These are phyloP conservation scores for Neonectria faginata DNA, from an alignment of 2,329 filamentous ascomycete species.

Conservation along the genomic window DNA sequence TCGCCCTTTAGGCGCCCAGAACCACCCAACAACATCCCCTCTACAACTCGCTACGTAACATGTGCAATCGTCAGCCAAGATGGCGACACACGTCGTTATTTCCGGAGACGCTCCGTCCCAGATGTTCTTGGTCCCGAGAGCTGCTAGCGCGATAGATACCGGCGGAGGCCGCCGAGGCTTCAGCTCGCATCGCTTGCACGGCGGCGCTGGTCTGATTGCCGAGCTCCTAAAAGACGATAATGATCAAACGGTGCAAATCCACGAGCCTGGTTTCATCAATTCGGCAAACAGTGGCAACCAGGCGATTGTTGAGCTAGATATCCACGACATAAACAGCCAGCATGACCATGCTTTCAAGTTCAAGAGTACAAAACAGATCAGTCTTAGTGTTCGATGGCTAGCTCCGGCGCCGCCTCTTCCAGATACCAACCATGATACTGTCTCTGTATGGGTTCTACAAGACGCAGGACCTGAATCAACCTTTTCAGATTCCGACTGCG, in stretches of 20 bases:
- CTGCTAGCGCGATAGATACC: background rate
- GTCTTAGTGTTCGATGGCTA: background rate
- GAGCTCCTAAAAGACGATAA: background rate
- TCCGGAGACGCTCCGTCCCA: constrained; percentile 7
- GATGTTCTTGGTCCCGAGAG: constrained; percentile 1
- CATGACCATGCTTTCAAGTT: background rate
- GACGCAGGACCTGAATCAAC: background rate
- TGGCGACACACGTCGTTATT: constrained; percentile 4
- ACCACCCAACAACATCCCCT: background rate
- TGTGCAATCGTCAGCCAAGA: background rate
- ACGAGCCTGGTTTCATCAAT: background rate
- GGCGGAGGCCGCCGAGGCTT: background rate
- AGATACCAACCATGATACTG: background rate
- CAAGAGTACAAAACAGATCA: background rate
- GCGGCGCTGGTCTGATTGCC: background rate
- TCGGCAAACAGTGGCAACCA: background rate
- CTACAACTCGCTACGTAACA: background rate
- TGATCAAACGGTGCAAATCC: background rate
- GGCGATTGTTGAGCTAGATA: background rate
- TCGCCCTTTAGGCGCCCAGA: background rate
- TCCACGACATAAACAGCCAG: too few relatives aligned
- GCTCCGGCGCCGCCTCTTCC: constrained; percentile 3
- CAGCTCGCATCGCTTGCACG: background rate
- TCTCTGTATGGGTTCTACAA: constrained; percentile 4
- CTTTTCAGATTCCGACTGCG: background rate